Conservation (phyloP, 208 protist genomes). For the Novymonas esmeraldas region DNA sequence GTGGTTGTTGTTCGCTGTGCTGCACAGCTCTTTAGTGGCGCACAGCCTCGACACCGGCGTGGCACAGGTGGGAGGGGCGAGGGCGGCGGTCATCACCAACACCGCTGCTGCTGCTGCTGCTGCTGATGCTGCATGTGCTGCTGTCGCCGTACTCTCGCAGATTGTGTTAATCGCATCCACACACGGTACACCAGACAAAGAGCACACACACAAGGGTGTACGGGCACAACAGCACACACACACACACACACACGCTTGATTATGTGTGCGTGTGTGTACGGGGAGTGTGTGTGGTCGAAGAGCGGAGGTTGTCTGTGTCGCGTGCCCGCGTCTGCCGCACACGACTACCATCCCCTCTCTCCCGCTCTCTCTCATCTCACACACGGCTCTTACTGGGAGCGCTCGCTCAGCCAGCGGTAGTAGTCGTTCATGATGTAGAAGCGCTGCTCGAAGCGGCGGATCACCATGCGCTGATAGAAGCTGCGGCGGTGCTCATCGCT, state of each 20-base stretch:
- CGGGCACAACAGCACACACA: neutral
- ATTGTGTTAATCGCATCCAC: too few relatives aligned
- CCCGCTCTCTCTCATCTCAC: neutral
- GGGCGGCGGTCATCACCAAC: neutral
- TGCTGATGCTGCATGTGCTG: too few relatives aligned
- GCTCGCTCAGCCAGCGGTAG: slow-evolving; percentile 88
- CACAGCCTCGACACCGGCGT: too few relatives aligned
- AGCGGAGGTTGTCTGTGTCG: too few relatives aligned
- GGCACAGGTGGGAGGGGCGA: neutral
- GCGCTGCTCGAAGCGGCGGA: slow-evolving; percentile 65
- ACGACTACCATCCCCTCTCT: too few relatives aligned
- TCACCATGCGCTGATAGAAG: slow-evolving; percentile 87
- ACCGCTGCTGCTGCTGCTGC: too few relatives aligned
- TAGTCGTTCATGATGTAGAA: slow-evolving; percentile 93
- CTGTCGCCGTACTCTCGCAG: too few relatives aligned
- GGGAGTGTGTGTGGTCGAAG: too few relatives aligned
- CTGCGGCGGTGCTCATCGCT: slow-evolving; percentile 87
- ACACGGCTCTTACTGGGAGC: slow-evolving; percentile 22
- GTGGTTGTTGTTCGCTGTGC: too few relatives aligned
- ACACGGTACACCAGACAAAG: neutral
- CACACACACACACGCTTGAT: neutral
- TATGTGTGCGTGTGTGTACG: too few relatives aligned
- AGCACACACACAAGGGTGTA: neutral
- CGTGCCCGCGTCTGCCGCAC: too few relatives aligned
- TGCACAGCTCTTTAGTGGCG: too few relatives aligned